These are phyloP conservation scores for Citrullus colocynthis DNA, from an alignment of 306 rosid genomes.

Conservation along the genomic window DNA sequence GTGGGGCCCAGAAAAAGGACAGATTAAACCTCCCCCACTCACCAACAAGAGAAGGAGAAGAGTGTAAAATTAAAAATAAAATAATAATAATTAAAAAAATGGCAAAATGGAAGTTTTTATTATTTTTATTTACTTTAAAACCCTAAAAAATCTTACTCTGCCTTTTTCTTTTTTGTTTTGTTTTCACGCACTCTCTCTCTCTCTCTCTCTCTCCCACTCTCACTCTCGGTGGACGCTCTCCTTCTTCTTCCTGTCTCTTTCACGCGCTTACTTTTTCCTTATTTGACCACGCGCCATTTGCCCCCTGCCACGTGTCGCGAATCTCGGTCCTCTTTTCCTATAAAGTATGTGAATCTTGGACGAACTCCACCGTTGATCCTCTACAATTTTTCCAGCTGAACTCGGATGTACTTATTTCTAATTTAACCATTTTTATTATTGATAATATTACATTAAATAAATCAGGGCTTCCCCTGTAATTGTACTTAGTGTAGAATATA, in stretches of 20 bases:
- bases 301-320: background rate
- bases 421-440: background rate
- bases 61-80: background rate
- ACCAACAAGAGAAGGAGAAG: background rate
- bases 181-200: background rate
- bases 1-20: slow-evolving; percentile 1
- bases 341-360: background rate
- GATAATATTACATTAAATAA: background rate
- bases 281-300: background rate
- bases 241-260: background rate
- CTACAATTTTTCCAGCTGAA: background rate
- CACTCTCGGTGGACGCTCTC: background rate
- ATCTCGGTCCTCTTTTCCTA: background rate
- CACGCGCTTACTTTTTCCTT: background rate
- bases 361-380: background rate
- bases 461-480: background rate
- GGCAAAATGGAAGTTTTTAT: background rate
- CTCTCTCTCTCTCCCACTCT: too few relatives aligned
- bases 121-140: background rate
- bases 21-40: slow-evolving; percentile 1
- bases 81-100: too few relatives aligned
- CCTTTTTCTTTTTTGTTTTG: background rate
- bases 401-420: background rate
- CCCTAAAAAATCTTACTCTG: background rate
- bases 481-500: background rate